Percentiles rank a stretch among this genome's conserved stretches.
Evolutionary conservation across 768 basidiomycete species (phyloP).

Genomic region (Tylopilus balloui): DNA sequence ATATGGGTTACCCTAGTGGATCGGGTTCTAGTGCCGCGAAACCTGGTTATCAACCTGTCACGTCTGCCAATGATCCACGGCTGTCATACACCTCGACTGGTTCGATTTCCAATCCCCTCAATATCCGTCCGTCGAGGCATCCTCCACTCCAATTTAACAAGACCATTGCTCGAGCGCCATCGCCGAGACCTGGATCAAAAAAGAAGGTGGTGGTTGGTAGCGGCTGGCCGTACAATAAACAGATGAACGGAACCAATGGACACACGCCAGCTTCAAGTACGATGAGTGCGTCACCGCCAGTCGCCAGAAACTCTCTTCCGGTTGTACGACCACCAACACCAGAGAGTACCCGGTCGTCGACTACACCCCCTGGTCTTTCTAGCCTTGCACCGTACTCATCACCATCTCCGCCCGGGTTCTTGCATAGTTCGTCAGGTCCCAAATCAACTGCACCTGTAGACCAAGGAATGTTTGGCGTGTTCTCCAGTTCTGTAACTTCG

Average conservation of each 20-base stretch:
- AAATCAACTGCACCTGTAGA: conserved; percentile 17
- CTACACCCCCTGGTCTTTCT: conserved; percentile 31
- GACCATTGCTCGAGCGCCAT: conserved; percentile 1
- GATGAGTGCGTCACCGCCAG: conserved; percentile 16
- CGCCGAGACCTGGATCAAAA: conserved; percentile 17
- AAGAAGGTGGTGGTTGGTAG: conserved; percentile 40
- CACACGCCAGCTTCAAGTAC: conserved; percentile 7
- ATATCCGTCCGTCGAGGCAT: conserved; percentile 45
- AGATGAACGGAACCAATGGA: conserved; percentile 30
- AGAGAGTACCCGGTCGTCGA: conserved; percentile 32
- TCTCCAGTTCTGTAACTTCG: conserved; percentile 14
- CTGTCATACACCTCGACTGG: conserved; percentile 40
- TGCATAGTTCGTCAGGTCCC: conserved; percentile 29
- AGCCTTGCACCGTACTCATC: conserved; percentile 31
- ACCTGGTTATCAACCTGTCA: conserved; percentile 26
- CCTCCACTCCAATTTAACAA: conserved; percentile 14
- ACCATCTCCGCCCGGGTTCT: conserved; percentile 34
- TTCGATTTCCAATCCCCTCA: conserved; percentile 49
- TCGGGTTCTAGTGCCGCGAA: conserved; percentile 17
- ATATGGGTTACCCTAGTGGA: conserved; percentile 10
- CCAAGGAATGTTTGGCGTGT: conserved; percentile 16
- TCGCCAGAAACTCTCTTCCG: conserved; percentile 10
- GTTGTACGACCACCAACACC: conserved; percentile 24
- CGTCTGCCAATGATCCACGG: conserved; percentile 26
- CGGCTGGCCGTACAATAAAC: conserved; percentile 42